phyloP scores from a whole-genome alignment of 169 alveolate genomes.

The Cryptosporidium parvum region DNA sequence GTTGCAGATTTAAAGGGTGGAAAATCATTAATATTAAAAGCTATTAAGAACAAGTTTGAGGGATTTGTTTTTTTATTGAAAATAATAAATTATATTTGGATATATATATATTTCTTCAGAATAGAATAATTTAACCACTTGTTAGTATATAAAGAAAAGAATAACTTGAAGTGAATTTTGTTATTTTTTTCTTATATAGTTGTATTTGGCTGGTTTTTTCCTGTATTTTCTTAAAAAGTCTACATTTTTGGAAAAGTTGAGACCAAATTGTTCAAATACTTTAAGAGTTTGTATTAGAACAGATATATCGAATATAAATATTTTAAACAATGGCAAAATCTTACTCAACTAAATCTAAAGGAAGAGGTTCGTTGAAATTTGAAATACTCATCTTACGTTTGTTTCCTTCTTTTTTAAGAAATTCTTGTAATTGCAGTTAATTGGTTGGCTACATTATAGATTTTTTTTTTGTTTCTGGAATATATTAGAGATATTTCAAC shows the following conservation, averaged over 20 bases:
- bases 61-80: not conserved
- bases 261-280: too few relatives aligned
- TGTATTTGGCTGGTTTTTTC: not conserved
- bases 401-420: not conserved
- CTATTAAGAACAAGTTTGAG: not conserved
- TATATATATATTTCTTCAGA: not conserved
- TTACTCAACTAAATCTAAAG: constrained; percentile 16
- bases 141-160: too few relatives aligned
- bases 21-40: too few relatives aligned
- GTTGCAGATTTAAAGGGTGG: not conserved
- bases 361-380: constrained; percentile 63
- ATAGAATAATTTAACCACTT: too few relatives aligned
- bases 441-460: not conserved
- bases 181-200: not conserved
- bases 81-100: too few relatives aligned
- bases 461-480: too few relatives aligned
- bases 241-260: not conserved
- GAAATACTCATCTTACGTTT: constrained; percentile 24
- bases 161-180: not conserved
- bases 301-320: too few relatives aligned
- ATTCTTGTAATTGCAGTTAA: constrained; percentile 12
- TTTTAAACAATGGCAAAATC: constrained; percentile 31
- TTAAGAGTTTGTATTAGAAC: too few relatives aligned
- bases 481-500: not conserved
- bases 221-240: not conserved